phyloP scores from a whole-genome alignment of 2,329 filamentous ascomycete genomes.

The Trichoderma afroharzianum region DNA sequence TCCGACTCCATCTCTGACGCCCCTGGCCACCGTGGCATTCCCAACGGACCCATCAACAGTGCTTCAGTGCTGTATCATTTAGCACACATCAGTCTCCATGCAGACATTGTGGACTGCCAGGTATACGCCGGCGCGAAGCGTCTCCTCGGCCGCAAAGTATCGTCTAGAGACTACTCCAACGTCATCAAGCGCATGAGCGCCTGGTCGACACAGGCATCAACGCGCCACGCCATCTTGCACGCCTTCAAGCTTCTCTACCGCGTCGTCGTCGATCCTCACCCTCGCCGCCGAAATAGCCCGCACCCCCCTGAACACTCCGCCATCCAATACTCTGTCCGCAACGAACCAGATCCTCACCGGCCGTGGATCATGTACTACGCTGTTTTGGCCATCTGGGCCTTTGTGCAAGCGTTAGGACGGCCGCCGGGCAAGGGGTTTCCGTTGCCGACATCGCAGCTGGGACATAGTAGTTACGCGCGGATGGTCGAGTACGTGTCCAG shows the following conservation, averaged over 20 bases:
- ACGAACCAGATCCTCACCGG: constrained; percentile 77
- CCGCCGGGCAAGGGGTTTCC: constrained; percentile 45
- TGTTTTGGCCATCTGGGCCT: constrained; percentile 80
- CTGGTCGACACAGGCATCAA: constrained; percentile 73
- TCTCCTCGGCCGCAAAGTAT: constrained; percentile 74
- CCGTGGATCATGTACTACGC: constrained; percentile 92
- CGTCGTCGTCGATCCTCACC: constrained; percentile 61
- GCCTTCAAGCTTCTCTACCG: constrained; percentile 75
- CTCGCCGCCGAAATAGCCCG: constrained; percentile 25
- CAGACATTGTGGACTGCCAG: constrained; percentile 85
- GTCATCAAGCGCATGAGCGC: constrained; percentile 72
- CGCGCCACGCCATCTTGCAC: constrained; percentile 79
- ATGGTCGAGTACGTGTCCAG: constrained; percentile 51
- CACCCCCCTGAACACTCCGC: constrained; percentile 33
- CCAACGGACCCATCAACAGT: constrained; percentile 67
- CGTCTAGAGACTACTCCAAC: constrained; percentile 67
- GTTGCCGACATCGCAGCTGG: constrained; percentile 44
- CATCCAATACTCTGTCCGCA: constrained; percentile 65
- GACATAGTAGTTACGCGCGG: constrained; percentile 32
- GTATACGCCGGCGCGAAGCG: constrained; percentile 79
- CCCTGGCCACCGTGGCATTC: constrained; percentile 41
- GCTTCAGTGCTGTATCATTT: constrained; percentile 79
- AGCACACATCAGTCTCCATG: constrained; percentile 84
- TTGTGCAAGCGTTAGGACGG: constrained; percentile 72
- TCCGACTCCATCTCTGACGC: constrained; percentile 36